Conservation (phyloP, 2,329 filamentous ascomycete genomes). For the Sporothrix phasma region DNA sequence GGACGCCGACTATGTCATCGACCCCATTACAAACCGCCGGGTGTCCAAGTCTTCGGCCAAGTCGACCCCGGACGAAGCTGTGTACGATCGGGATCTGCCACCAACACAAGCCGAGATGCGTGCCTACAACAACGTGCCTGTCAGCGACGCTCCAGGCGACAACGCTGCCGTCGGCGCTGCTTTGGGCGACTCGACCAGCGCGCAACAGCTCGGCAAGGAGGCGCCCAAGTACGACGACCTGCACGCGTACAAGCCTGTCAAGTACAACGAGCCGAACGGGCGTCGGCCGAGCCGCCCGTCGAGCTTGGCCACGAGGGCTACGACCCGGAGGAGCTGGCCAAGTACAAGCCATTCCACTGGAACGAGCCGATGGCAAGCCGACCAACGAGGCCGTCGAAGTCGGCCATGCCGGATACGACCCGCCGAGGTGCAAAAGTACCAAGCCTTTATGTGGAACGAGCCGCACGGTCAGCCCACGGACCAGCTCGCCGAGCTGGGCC, state of each 20-base stretch:
- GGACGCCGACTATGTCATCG: conserved; percentile 36
- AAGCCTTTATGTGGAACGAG: conserved; percentile 29
- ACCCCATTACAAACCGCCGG: conserved; percentile 50
- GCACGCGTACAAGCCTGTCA: conserved; percentile 26
- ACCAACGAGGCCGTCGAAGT: neutral
- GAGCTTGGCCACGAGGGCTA: conserved; percentile 19
- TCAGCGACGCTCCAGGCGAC: conserved; percentile 4
- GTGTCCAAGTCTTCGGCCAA: conserved; percentile 26
- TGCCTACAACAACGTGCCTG: conserved; percentile 23
- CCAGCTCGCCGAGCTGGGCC: conserved; percentile 17
- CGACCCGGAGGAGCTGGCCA: conserved; percentile 16
- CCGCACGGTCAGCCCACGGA: conserved; percentile 20
- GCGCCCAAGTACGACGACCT: conserved; percentile 14
- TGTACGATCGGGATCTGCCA: conserved; percentile 8
- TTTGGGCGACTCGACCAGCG: neutral
- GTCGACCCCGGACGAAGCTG: conserved; percentile 17
- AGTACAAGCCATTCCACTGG: conserved; percentile 19
- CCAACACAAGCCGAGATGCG: conserved; percentile 26
- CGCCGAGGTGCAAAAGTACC: conserved; percentile 20
- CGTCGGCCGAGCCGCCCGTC: conserved; percentile 20
- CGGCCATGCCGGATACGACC: conserved; percentile 12
- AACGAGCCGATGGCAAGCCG: conserved; percentile 22
- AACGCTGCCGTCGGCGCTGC: neutral
- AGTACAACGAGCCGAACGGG: conserved; percentile 17
- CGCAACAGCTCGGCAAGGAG: neutral